Evolutionary conservation across 768 basidiomycete species (phyloP).

Genomic region (Trametes villosa): DNA sequence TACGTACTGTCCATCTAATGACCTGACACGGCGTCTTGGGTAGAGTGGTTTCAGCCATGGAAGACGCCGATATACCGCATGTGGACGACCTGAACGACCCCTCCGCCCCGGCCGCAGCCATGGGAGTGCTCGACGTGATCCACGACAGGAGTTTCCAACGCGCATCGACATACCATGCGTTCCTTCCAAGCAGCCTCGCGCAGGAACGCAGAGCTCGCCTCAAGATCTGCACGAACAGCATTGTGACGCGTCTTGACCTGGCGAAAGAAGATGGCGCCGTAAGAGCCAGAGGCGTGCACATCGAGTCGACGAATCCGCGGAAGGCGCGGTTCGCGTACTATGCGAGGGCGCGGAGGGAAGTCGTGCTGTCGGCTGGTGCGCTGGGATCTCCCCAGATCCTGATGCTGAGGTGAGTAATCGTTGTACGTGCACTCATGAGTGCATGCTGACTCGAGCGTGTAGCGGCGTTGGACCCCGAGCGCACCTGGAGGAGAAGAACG

Average conservation of each 20-base stretch:
- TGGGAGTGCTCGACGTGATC: slow-evolving; percentile 22
- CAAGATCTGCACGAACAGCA: slow-evolving; percentile 26
- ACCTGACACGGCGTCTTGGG: not conserved
- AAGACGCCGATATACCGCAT: slow-evolving; percentile 16
- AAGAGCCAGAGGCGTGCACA: slow-evolving; percentile 1
- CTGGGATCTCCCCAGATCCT: slow-evolving; percentile 43
- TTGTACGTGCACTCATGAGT: no score
- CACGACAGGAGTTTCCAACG: slow-evolving; percentile 21
- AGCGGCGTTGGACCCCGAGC: slow-evolving; percentile 32
- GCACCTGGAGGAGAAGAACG: slow-evolving; percentile 25
- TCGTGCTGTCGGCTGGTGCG: slow-evolving; percentile 31
- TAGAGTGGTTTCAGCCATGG: slow-evolving; percentile 15
- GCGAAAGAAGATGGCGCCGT: not conserved
- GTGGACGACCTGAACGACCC: slow-evolving; percentile 27
- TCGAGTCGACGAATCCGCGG: slow-evolving; percentile 8
- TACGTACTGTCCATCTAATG: not conserved
- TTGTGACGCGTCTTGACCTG: slow-evolving; percentile 6
- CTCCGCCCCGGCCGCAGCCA: slow-evolving; percentile 14
- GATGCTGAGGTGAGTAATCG: slow-evolving; percentile 32
- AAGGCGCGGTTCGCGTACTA: not conserved
- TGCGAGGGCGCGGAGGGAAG: slow-evolving; percentile 24
- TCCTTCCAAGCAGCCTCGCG: slow-evolving; percentile 19
- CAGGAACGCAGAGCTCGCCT: slow-evolving; percentile 13
- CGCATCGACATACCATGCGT: slow-evolving; percentile 27
- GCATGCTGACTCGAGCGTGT: not conserved